Evolutionary conservation across 129 eudicot species (phyloP).

Genomic region (Pseudognaphalium luteoalbum): DNA sequence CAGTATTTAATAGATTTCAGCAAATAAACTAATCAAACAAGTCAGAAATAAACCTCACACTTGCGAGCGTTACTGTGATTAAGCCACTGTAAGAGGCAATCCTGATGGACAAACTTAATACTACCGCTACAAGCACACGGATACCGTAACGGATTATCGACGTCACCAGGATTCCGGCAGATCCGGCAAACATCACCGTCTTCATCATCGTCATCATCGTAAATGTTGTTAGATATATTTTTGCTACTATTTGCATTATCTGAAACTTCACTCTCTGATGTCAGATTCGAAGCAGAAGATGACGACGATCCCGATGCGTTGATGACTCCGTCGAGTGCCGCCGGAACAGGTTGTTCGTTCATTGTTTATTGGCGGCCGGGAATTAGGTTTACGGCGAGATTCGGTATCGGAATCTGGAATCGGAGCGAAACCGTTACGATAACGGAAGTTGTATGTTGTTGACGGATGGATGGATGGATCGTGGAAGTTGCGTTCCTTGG

Average conservation of each 20-base stretch:
- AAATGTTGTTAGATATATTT: constrained; percentile 21
- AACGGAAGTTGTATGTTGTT: constrained; percentile 14
- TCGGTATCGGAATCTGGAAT: constrained; percentile 20
- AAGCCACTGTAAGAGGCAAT: constrained; percentile 95
- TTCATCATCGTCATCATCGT: constrained; percentile 70
- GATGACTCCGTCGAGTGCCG: constrained; percentile 30
- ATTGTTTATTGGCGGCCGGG: constrained; percentile 26
- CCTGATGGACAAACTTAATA: constrained; percentile 94
- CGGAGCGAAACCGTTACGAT: constrained; percentile 7
- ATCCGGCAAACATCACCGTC: constrained; percentile 95
- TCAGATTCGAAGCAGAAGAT: constrained; percentile 21
- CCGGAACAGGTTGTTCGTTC: constrained; percentile 43
- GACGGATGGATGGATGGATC: constrained; percentile 12
- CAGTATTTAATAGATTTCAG: not conserved
- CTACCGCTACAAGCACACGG: constrained; percentile 99
- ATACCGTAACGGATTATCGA: constrained; percentile 85
- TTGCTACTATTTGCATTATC: constrained; percentile 18
- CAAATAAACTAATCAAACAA: not conserved
- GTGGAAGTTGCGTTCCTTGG: not conserved
- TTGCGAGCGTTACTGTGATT: constrained; percentile 97
- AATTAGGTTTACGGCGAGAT: constrained; percentile 25
- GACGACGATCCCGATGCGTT: constrained; percentile 35
- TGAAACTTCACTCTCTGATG: constrained; percentile 13
- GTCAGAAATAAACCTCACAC: constrained; percentile 63
- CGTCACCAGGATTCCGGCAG: constrained; percentile 85